phyloP scores from a whole-genome alignment of 2,329 filamentous ascomycete genomes.

The Xylariaceae sp. region DNA sequence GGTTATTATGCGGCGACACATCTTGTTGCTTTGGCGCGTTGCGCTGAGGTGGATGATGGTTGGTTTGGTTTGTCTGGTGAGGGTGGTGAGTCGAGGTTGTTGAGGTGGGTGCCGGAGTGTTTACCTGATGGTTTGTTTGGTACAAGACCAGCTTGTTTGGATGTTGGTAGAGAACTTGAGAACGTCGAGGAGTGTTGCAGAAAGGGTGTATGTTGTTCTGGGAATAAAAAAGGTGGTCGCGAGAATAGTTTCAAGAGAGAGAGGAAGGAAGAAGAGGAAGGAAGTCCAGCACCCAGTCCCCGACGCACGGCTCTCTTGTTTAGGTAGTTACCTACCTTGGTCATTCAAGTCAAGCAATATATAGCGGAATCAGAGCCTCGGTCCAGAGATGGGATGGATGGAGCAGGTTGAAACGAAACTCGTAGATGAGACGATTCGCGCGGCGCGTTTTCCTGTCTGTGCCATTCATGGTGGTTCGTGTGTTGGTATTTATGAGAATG shows the following conservation, averaged over 20 bases:
- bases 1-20: constrained; percentile 23
- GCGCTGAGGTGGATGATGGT: no score
- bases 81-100: background rate
- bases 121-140: background rate
- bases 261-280: background rate
- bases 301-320: no score
- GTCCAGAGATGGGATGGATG: no score
- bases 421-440: background rate
- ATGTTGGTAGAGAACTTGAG: background rate
- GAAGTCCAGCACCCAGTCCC: no score
- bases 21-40: constrained; percentile 5
- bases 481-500: background rate
- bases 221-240: background rate
- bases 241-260: background rate
- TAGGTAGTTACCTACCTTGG: no score
- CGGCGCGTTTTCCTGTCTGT: background rate
- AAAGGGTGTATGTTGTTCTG: background rate
- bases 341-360: no score
- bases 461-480: background rate
- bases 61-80: no score
- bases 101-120: background rate
- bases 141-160: constrained; percentile 1
- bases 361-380: no score
- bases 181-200: background rate
- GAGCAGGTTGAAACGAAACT: background rate